Evolutionary conservation across 2,329 filamentous ascomycete species (phyloP), one percentile per base, ranked within the genome.

Genomic region (Pestalotiopsis fici): DNA sequence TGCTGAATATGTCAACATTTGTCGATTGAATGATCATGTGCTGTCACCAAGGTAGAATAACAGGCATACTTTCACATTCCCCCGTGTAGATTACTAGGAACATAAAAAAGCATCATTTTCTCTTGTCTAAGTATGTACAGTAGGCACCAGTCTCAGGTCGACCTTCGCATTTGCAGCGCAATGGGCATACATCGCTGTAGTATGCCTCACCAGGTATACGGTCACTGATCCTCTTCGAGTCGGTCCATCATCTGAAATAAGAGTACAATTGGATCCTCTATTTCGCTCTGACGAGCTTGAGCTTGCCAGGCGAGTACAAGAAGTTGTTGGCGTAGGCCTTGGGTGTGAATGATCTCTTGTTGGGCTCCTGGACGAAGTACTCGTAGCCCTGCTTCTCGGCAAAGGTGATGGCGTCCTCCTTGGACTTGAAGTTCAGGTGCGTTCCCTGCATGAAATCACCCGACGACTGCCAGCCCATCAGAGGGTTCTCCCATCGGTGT

Each of bases 291-390:
- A 95, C 89, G 76, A 91, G 88, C 87, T 98, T 98, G 79, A 98
- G 85, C 88, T 95, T 96, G 81, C 89, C 91, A 13, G 92, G 84
- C 70, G 90, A 90, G 84, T 97, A 95, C 71, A 95, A 78, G 82
- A 98, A 99, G 85, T 98, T 97, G 82, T 97, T 97, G 69, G 96
- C 95, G 80, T 99, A 99, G 12, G 93, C 92, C 89, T 99, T 99
- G 69, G 94, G 93, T 18, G 90, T 84, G 75, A 98, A 91, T 77
- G 91, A 92, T 78, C 96, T 90, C 81, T 90, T 89, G 77, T 98
- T 97, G 43, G 96, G 95, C 83, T 98, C 96, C 85, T 98, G 96
- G 27, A 99, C 95, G 79, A 96, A 98, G 82, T 97, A 99, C 79
- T 99, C 95, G 79, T 99, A 99, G 43, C 97, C 96, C 82, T 99